phyloP scores from a whole-genome alignment of 1,284 basidiomycete genomes.

The Erythrobasidium hasegawianum region DNA sequence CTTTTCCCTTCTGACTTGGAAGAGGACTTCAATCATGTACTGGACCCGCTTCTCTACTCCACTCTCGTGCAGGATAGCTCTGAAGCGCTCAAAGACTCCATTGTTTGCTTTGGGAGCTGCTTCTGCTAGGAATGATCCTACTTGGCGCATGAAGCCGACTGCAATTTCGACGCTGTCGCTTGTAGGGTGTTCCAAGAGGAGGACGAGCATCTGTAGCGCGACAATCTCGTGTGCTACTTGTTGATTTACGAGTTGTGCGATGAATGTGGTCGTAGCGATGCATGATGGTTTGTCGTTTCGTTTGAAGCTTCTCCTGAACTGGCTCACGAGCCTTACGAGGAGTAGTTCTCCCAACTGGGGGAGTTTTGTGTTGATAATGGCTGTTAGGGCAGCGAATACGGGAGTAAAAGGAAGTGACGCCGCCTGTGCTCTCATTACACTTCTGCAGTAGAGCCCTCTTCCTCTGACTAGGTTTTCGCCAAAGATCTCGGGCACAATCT shows the following conservation, averaged over 20 bases:
- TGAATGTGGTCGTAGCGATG: constrained; percentile 89
- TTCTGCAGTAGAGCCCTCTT: constrained; percentile 80
- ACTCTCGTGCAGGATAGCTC: constrained; percentile 92
- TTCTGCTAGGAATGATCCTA: constrained; percentile 89
- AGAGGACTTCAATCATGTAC: constrained; percentile 99
- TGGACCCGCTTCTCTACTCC: constrained; percentile 92
- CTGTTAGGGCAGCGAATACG: constrained; percentile 88
- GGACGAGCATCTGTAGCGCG: constrained; percentile 88
- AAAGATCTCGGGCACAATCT: constrained; percentile 90
- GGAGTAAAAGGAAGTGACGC: constrained; percentile 96
- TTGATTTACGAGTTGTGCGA: constrained; percentile 96
- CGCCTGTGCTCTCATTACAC: constrained; percentile 96
- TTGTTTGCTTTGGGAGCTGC: constrained; percentile 92
- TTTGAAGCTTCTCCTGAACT: constrained; percentile 92
- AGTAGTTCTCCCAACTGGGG: constrained; percentile 94
- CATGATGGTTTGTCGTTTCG: constrained; percentile 98
- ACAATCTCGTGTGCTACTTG: constrained; percentile 89
- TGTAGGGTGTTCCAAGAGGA: constrained; percentile 89
- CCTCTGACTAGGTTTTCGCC: constrained; percentile 87
- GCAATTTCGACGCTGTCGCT: constrained; percentile 98
- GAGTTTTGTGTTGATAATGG: constrained; percentile 95
- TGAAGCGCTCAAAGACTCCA: constrained; percentile 90
- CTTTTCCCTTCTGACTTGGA: constrained; percentile 96
- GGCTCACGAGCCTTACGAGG: constrained; percentile 81
- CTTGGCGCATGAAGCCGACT: constrained; percentile 94